Percentiles rank a stretch among this genome's conserved stretches.
phyloP scores from a whole-genome alignment of 2,329 filamentous ascomycete species.

The Aspergillus fischeri region DNA sequence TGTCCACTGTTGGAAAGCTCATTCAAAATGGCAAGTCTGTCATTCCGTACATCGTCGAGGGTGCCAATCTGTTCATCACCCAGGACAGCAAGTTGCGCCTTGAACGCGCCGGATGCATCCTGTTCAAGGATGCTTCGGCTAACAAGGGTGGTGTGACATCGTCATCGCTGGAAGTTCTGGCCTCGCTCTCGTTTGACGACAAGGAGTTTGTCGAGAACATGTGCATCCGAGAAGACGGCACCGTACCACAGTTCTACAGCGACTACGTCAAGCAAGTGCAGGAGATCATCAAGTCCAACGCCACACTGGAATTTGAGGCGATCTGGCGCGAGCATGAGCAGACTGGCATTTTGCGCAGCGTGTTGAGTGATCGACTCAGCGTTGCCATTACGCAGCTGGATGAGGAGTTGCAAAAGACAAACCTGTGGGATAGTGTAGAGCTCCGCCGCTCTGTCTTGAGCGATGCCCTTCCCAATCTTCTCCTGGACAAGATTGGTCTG shows the following conservation, averaged over 20 bases:
- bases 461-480: constrained; percentile 79
- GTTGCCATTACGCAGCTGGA: constrained; percentile 93
- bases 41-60: constrained; percentile 95
- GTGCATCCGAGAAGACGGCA: constrained; percentile 76
- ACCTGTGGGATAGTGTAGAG: constrained; percentile 79
- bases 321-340: constrained; percentile 92
- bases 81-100: constrained; percentile 95
- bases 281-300: constrained; percentile 84
- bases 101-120: constrained; percentile 87
- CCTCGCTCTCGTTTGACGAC: constrained; percentile 91
- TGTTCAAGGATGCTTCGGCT: constrained; percentile 96
- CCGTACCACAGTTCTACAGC: constrained; percentile 84
- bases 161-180: constrained; percentile 92
- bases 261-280: constrained; percentile 91
- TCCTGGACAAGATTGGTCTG: constrained; percentile 85
- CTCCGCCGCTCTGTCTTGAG: constrained; percentile 73
- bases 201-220: constrained; percentile 84
- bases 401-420: constrained; percentile 89
- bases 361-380: constrained; percentile 88
- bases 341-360: constrained; percentile 73
- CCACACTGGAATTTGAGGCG: constrained; percentile 90
- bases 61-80: constrained; percentile 97
- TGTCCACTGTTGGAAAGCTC: constrained; percentile 78
- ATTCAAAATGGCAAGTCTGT: constrained; percentile 84
- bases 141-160: constrained; percentile 99